Conservation (phyloP, 164 flowering plant genomes). For the Magnolia changhungtana region DNA sequence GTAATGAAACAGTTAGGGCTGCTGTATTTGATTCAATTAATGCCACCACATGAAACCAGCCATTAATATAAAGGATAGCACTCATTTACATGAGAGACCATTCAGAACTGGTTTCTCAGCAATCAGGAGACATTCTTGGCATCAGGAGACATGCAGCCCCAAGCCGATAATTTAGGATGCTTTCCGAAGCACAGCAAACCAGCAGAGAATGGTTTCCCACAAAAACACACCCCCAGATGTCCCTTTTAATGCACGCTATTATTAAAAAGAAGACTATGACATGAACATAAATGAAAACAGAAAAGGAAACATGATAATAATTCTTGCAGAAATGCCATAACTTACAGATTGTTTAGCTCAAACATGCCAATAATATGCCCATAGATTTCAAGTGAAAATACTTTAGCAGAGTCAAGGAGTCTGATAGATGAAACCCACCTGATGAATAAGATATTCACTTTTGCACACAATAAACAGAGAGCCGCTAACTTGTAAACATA, state of each 20-base stretch:
- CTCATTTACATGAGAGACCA: background rate
- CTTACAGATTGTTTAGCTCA: conserved; percentile 99
- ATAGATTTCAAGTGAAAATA: conserved; percentile 89
- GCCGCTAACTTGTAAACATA: background rate
- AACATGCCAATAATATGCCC: conserved; percentile 98
- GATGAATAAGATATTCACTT: background rate
- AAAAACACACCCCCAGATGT: background rate
- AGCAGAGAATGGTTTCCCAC: background rate
- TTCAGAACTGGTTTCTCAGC: background rate
- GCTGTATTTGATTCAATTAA: too few species aligned
- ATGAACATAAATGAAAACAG: background rate
- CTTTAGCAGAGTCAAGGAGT: conserved; percentile 57
- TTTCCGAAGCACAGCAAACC: background rate
- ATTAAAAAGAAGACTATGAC: too few species aligned
- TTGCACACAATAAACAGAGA: background rate
- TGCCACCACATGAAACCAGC: background rate
- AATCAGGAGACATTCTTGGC: background rate
- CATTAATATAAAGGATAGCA: background rate
- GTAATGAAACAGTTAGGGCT: too few species aligned
- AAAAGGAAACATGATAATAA: background rate
- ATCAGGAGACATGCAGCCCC: background rate
- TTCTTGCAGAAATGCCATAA: conserved; percentile 8
- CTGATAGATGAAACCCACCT: background rate
- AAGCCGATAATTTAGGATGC: background rate
- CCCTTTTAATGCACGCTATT: too few species aligned